Base-by-base conservation (phyloP, 1,139 yeast species). In the Yamadazyma friedrichii region DNA sequence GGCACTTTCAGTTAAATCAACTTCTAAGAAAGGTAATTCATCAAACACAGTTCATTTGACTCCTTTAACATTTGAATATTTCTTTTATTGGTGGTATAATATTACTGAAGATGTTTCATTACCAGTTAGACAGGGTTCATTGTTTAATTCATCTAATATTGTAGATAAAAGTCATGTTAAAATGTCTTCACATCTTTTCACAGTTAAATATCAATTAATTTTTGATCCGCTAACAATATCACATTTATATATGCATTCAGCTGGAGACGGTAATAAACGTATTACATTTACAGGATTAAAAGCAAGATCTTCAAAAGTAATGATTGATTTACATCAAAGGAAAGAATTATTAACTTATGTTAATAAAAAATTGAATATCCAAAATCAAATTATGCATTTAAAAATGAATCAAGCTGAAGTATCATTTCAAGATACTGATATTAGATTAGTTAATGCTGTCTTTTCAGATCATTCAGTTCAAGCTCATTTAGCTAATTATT, bases 11-110 rank as follows among this genome's bases (percentile, higher is more conserved):
- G 77, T 73, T 6, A 59, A 59, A 10, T 70, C 76, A 2, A 61
- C 58, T 24, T 58, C 71, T 0, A 38, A 52, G 1, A 50, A 53
- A 3, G 71, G 68, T 0, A 59, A 62, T 40, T 58, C 85, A 2
- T 80, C 78, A 52, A 91, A 89, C 61, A 74, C 89, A 1, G 77
- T 84, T 12, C 94, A 89, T 58, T 63, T 91, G 33, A 74, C 95
- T 0, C 96, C 97, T 0, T 62, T 72, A 31, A 74, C 84, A 0
- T 68, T 88, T 48, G 62, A 65, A 10, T 85, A 85, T 51, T 91
- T 91, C 65, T 80, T 78, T 53, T 63, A 66, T 31, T 93, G 98
- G 98, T 89, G 96, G 96, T 64, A 72, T 38, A 73, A 84, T 41
- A 80, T 93, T 54, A 80, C 84, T 20, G 80, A 87, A 35, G 76